phyloP scores from a whole-genome alignment of 2,329 filamentous ascomycete species.

The Diplodia intermedia region DNA sequence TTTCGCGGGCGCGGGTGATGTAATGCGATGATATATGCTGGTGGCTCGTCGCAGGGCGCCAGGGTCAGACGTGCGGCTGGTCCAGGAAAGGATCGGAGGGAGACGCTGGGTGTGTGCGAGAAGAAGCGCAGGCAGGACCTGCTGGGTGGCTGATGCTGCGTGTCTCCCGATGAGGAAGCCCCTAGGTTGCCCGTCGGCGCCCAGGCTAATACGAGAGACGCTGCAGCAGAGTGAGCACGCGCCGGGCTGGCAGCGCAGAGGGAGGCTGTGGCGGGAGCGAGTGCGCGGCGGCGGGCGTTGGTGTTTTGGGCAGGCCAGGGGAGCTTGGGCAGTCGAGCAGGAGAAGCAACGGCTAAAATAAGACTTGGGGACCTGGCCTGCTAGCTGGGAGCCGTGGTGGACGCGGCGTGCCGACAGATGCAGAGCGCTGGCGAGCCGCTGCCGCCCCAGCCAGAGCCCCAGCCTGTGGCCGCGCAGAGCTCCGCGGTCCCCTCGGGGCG shows the following conservation, averaged over 20 bases:
- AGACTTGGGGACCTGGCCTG: conserved; percentile 25
- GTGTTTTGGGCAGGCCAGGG: conserved; percentile 23
- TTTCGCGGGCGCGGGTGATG: conserved; percentile 32
- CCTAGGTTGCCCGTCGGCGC: conserved; percentile 27
- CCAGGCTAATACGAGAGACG: conserved; percentile 29
- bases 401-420: conserved; percentile 20
- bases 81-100: conserved; percentile 32
- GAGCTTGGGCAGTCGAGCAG: conserved; percentile 26
- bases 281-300: conserved; percentile 2
- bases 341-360: conserved; percentile 30
- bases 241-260: conserved; percentile 11
- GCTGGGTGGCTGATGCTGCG: conserved; percentile 26
- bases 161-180: conserved; percentile 28
- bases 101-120: conserved; percentile 22
- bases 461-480: conserved; percentile 1
- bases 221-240: conserved; percentile 27
- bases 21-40: conserved; percentile 33
- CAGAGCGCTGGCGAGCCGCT: conserved; percentile 9
- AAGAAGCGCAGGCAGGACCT: conserved; percentile 21
- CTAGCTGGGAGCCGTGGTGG: conserved; percentile 20
- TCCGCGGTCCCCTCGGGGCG: neutral
- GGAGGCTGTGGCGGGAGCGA: conserved; percentile 7
- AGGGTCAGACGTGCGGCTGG: conserved; percentile 29
- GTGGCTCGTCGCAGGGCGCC: conserved; percentile 28
- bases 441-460: conserved; percentile 26